These are phyloP conservation scores for Gomphus sp. DNA, from an alignment of 1,284 basidiomycete genomes.

Conservation along the genomic window DNA sequence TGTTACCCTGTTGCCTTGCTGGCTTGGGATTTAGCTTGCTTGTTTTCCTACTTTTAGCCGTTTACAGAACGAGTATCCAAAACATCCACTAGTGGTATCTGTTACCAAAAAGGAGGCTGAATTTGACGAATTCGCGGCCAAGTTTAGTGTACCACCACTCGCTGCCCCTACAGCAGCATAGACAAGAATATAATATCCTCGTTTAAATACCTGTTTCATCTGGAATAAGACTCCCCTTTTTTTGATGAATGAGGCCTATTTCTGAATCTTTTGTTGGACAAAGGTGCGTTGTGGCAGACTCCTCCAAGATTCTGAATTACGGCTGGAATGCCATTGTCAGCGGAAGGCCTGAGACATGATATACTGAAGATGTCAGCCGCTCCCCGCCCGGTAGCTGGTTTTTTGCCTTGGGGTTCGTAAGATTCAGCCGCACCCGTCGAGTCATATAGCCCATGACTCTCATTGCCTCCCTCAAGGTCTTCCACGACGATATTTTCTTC, in stretches of 20 bases:
- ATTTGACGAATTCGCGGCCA: conserved; percentile 66
- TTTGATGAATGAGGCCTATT: no score
- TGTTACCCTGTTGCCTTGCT: neutral
- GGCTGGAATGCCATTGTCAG: no score
- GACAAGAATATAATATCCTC: neutral
- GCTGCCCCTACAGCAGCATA: conserved; percentile 18
- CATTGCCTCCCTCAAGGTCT: neutral
- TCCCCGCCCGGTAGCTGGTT: neutral
- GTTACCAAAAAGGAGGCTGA: conserved; percentile 47
- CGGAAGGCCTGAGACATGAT: no score
- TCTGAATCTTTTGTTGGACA: no score
- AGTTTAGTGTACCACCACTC: conserved; percentile 53
- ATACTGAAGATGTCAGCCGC: neutral
- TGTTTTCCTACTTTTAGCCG: conserved; percentile 31
- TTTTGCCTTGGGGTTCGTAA: neutral
- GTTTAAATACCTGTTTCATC: neutral
- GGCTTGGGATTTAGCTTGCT: neutral
- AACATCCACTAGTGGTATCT: conserved; percentile 62
- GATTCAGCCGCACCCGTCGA: neutral
- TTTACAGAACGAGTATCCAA: conserved; percentile 47
- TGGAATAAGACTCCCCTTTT: neutral
- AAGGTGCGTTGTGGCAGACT: no score
- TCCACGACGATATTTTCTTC: conserved; percentile 51
- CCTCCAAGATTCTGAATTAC: no score
- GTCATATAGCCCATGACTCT: neutral